A percentile compares a stretch with the other conserved stretches of the same genome.
Conservation (phyloP, 805 yeast species). For the Saccharomycopsis fibuligera region DNA sequence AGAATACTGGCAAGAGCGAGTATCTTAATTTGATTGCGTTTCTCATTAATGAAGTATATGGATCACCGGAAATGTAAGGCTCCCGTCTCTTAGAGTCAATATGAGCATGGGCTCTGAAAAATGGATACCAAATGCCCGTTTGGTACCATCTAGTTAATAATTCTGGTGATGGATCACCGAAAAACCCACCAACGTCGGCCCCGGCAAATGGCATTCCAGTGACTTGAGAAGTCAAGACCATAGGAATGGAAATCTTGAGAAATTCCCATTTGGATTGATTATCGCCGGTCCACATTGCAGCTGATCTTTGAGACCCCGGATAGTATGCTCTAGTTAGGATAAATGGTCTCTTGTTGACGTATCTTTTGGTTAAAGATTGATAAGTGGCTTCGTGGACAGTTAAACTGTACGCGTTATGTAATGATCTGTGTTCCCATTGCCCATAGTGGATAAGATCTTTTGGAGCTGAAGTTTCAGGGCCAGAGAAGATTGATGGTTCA, state of each 20-base stretch:
- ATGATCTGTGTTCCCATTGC: constrained; percentile 82
- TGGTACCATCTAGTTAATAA: constrained; percentile 91
- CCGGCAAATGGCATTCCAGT: constrained; percentile 92
- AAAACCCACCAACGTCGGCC: constrained; percentile 96
- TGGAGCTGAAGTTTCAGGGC: constrained; percentile 90
- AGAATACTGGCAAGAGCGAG: constrained; percentile 66
- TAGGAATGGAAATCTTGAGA: constrained; percentile 72
- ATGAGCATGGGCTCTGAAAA: constrained; percentile 95
- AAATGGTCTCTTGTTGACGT: constrained; percentile 65
- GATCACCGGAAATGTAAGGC: constrained; percentile 82
- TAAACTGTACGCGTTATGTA: constrained; percentile 81
- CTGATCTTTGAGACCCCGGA: constrained; percentile 85
- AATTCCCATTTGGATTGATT: constrained; percentile 92
- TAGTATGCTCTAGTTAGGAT: constrained; percentile 79
- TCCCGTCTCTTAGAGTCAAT: constrained; percentile 89
- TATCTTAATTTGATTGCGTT: constrained; percentile 73
- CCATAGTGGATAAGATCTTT: constrained; percentile 75
- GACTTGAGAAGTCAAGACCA: constrained; percentile 74
- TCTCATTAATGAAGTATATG: constrained; percentile 57
- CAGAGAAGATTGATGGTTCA: constrained; percentile 92
- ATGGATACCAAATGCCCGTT: constrained; percentile 93
- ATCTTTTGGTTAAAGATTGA: constrained; percentile 52
- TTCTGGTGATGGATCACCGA: constrained; percentile 81
- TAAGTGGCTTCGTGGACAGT: constrained; percentile 77
- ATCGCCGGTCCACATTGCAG: constrained; percentile 98